Conservation (phyloP, 2,329 filamentous ascomycete genomes). For the Aspergillus phoenicis region DNA sequence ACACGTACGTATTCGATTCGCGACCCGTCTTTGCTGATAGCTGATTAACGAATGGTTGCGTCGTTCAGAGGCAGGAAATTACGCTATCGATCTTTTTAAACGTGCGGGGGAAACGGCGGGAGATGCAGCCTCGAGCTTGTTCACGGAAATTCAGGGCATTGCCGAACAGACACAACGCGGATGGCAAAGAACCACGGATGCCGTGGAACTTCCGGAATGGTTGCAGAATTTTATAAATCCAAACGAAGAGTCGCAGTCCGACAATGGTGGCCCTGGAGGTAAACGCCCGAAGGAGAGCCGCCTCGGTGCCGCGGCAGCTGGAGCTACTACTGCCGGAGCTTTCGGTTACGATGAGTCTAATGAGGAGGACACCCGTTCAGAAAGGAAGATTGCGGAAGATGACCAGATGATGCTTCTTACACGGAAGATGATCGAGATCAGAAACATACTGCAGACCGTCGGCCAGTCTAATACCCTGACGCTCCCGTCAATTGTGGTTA, state of each 20-base stretch:
- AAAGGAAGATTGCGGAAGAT: slow-evolving; percentile 73
- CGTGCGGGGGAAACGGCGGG: slow-evolving; percentile 72
- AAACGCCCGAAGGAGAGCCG: slow-evolving; percentile 59
- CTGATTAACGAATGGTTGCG: background rate
- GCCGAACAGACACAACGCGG: slow-evolving; percentile 77
- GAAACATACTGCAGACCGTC: slow-evolving; percentile 85
- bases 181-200: slow-evolving; percentile 81
- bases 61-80: slow-evolving; percentile 69
- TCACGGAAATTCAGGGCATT: slow-evolving; percentile 72
- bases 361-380: slow-evolving; percentile 62
- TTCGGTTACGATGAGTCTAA: slow-evolving; percentile 74
- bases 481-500: slow-evolving; percentile 96
- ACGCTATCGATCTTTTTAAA: slow-evolving; percentile 73
- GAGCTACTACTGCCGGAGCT: slow-evolving; percentile 72
- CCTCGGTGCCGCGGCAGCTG: slow-evolving; percentile 58
- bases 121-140: slow-evolving; percentile 68
- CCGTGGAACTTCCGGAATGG: slow-evolving; percentile 74
- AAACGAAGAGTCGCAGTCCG: slow-evolving; percentile 62
- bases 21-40: slow-evolving; percentile 5
- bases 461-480: slow-evolving; percentile 88
- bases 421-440: slow-evolving; percentile 99
- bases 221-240: slow-evolving; percentile 70
- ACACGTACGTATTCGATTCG: slow-evolving; percentile 62
- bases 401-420: slow-evolving; percentile 99
- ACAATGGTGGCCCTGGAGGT: slow-evolving; percentile 45